Evolutionary conservation across 352 stramenopile genomes (phyloP).

Genomic region (Pythium sukuiense): DNA sequence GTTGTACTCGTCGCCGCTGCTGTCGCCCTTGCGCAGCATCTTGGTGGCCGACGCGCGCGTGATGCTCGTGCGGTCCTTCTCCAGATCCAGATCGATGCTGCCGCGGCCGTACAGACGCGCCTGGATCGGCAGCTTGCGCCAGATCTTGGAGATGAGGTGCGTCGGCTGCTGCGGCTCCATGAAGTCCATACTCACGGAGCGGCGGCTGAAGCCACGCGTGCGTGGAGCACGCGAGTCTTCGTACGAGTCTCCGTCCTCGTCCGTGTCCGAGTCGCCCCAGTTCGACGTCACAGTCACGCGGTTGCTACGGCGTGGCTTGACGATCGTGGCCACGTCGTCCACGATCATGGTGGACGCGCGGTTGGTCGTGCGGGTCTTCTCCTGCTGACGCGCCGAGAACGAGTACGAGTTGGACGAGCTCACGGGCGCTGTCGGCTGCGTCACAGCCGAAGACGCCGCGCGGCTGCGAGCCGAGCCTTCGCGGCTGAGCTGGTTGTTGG

Average conservation of each 20-base stretch:
- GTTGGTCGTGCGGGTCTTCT: constrained; percentile 27
- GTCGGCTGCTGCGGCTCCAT: constrained; percentile 66
- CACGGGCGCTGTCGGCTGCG: not conserved
- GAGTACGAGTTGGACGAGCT: constrained; percentile 26
- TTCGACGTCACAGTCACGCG: constrained; percentile 19
- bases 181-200: constrained; percentile 77
- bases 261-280: constrained; percentile 64
- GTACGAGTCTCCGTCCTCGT: constrained; percentile 51
- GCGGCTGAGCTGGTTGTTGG: constrained; percentile 8
- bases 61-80: constrained; percentile 33
- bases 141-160: constrained; percentile 80
- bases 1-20: constrained; percentile 20
- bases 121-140: constrained; percentile 77
- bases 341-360: constrained; percentile 38
- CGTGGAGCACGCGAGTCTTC: constrained; percentile 55
- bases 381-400: constrained; percentile 23
- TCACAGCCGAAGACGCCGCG: constrained; percentile 7
- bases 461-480: constrained; percentile 18
- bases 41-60: constrained; percentile 29
- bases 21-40: constrained; percentile 10
- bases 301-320: constrained; percentile 39
- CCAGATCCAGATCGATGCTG: constrained; percentile 31
- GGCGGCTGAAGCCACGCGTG: constrained; percentile 54
- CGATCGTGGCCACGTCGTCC: constrained; percentile 48
- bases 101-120: constrained; percentile 41